Evolutionary conservation across 2,329 filamentous ascomycete genomes (phyloP), one percentile per base, ranked within the genome.

Genomic region (Xylariaceae sp.): DNA sequence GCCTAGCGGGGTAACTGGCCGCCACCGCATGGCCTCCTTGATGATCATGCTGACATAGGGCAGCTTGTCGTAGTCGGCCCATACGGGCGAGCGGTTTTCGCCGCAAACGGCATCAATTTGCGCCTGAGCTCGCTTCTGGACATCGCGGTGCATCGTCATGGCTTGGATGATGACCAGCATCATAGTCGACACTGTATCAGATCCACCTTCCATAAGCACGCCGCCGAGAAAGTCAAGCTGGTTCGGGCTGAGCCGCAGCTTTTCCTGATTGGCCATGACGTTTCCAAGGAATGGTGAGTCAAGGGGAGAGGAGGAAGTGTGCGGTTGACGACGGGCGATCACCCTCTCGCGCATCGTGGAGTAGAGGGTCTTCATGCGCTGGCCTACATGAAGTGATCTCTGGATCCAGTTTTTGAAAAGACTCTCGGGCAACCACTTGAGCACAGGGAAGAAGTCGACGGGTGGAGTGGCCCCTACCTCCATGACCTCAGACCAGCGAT

Each of bases 11-110:
- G 66, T 60, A 3, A 73, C 69, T 0, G 77, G 75, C 40, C 76
- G 70, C 74, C 77, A 78, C 1, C 78, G 70, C 37, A 76, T 58
- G 4, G 65, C 66, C 58, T 80, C 77, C 46, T 79, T 78, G 49
- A 79, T 65, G 16, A 73, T 65, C 41, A 70, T 72, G 21, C 68
- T 65, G 4, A 79, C 65, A 54, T 79, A 79, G 0, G 76, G 77
- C 2, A 79, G 59, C 6, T 69, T 63, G 4, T 62, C 53, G 34
- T 71, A 71, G 62, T 79, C 77, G 1, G 67, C 60, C 69, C 71
- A 76, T 1, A 54, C 65, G 0, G 77, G 77, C 2, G 69, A 54
- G 5, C 76, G 66, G 17, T 74, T 65, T 1, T 66, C 55, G 0
- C 76, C 75, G 7, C 77, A 61, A 4, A 78, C 69, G 0, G 54